phyloP scores from a whole-genome alignment of 2,329 filamentous ascomycete species.

The Penicillium olsonii region DNA sequence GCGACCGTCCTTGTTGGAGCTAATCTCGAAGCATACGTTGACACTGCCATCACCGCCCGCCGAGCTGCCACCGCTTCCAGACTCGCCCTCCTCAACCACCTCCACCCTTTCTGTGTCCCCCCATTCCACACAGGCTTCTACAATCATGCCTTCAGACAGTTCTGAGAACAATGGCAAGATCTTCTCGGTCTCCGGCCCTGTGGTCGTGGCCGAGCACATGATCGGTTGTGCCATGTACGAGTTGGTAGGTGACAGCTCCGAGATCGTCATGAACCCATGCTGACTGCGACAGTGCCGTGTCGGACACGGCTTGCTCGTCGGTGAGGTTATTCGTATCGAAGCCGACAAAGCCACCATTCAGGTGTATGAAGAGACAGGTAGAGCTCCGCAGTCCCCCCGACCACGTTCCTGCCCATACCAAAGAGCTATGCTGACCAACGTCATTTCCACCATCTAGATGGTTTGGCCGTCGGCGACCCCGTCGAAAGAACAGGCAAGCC shows the following conservation, averaged over 20 bases:
- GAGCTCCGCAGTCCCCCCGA: slow-evolving; percentile 11
- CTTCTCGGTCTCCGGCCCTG: slow-evolving; percentile 78
- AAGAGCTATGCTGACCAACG: slow-evolving; percentile 12
- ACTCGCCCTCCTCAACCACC: slow-evolving; percentile 45
- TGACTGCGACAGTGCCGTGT: slow-evolving; percentile 70
- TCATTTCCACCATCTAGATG: slow-evolving; percentile 55
- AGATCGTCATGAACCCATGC: slow-evolving; percentile 3
- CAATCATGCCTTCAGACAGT: slow-evolving; percentile 49
- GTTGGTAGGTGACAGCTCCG: slow-evolving; percentile 62
- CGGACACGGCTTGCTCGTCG: slow-evolving; percentile 86
- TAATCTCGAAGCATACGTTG: slow-evolving; percentile 34
- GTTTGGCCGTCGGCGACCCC: slow-evolving; percentile 93
- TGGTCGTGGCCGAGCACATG: slow-evolving; percentile 97
- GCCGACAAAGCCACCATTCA: slow-evolving; percentile 95
- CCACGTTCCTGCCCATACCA: slow-evolving; percentile 8
- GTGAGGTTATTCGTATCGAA: slow-evolving; percentile 97
- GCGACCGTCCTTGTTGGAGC: slow-evolving; percentile 64
- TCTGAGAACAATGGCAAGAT: slow-evolving; percentile 63
- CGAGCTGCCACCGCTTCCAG: slow-evolving; percentile 48
- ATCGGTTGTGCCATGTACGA: slow-evolving; percentile 99
- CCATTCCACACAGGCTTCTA: slow-evolving; percentile 27
- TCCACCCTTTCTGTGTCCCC: slow-evolving; percentile 29
- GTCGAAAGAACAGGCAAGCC: slow-evolving; percentile 90
- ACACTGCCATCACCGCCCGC: slow-evolving; percentile 38
- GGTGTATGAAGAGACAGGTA: slow-evolving; percentile 98